A percentile compares a stretch with the other conserved stretches of the same genome.
Evolutionary conservation across 2,329 filamentous ascomycete genomes (phyloP).

Genomic region (Xylariaceae sp.): DNA sequence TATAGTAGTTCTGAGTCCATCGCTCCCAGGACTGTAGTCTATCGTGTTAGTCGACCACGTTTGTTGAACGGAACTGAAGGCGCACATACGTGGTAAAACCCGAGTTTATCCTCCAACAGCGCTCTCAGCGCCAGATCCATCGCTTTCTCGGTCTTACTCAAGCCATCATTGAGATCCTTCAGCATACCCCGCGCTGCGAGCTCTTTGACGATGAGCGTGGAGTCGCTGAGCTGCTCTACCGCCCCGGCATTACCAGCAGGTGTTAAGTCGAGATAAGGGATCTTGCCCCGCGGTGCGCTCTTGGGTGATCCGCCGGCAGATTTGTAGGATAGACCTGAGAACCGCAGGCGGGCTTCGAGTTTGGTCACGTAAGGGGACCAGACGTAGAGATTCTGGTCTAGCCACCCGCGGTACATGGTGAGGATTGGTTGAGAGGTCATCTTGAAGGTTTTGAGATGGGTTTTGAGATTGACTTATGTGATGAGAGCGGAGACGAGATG

Average conservation of each 20-base stretch:
- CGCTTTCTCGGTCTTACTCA: constrained; percentile 38
- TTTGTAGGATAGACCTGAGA: constrained; percentile 45
- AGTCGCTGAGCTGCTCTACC: constrained; percentile 42
- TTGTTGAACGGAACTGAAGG: background rate
- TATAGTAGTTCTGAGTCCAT: constrained; percentile 57
- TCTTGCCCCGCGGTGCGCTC: constrained; percentile 52
- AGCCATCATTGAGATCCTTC: constrained; percentile 43
- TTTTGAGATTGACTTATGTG: no score
- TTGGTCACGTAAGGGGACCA: constrained; percentile 63
- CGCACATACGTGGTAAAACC: constrained; percentile 48
- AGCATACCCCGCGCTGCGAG: constrained; percentile 41
- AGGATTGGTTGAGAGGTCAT: constrained; percentile 17
- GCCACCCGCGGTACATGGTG: constrained; percentile 50
- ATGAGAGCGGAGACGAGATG: no score
- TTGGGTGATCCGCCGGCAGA: constrained; percentile 40
- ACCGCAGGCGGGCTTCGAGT: constrained; percentile 57
- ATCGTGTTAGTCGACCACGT: background rate
- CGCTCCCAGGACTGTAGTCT: constrained; percentile 42
- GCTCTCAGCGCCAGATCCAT: constrained; percentile 50
- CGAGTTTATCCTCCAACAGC: constrained; percentile 57
- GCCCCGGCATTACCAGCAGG: background rate
- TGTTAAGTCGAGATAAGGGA: constrained; percentile 50
- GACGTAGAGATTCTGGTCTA: constrained; percentile 38
- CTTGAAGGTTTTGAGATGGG: constrained; percentile 3
- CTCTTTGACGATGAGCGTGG: constrained; percentile 48